A percentile compares a stretch with the other conserved stretches of the same genome.
Conservation (phyloP, 2,329 filamentous ascomycete species). For the Penicillium sp. region DNA sequence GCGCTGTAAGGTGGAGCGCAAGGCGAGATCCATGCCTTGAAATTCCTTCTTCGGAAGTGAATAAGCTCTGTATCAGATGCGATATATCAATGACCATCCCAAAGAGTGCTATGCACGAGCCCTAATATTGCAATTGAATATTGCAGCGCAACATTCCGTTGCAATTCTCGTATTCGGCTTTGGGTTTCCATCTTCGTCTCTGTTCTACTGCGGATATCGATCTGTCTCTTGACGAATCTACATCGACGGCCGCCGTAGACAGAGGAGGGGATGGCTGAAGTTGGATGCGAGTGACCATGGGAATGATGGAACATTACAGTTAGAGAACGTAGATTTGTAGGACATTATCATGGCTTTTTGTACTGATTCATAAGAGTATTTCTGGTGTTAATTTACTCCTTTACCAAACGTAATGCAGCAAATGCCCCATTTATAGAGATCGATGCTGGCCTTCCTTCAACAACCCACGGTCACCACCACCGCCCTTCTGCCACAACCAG, state of each 20-base stretch:
- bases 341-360: background rate
- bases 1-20: constrained; percentile 54
- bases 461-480: constrained; percentile 46
- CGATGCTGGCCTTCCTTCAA: constrained; percentile 35
- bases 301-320: constrained; percentile 19
- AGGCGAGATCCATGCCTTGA: constrained; percentile 53
- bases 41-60: constrained; percentile 36
- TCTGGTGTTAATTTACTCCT: background rate
- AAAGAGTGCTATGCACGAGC: constrained; percentile 10
- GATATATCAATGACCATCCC: constrained; percentile 43
- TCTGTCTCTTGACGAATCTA: constrained; percentile 22
- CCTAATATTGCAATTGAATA: constrained; percentile 13
- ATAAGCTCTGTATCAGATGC: constrained; percentile 54
- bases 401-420: background rate
- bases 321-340: background rate
- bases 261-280: constrained; percentile 5
- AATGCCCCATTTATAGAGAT: constrained; percentile 17
- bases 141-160: background rate
- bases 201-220: constrained; percentile 14
- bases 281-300: constrained; percentile 9
- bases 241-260: constrained; percentile 12
- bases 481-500: constrained; percentile 80
- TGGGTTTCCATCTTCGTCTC: constrained; percentile 10
- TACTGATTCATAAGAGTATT: background rate
- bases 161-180: constrained; percentile 12